Evolutionary conservation across 257 asterid genomes (phyloP).

Genomic region (Solanum okadae): DNA sequence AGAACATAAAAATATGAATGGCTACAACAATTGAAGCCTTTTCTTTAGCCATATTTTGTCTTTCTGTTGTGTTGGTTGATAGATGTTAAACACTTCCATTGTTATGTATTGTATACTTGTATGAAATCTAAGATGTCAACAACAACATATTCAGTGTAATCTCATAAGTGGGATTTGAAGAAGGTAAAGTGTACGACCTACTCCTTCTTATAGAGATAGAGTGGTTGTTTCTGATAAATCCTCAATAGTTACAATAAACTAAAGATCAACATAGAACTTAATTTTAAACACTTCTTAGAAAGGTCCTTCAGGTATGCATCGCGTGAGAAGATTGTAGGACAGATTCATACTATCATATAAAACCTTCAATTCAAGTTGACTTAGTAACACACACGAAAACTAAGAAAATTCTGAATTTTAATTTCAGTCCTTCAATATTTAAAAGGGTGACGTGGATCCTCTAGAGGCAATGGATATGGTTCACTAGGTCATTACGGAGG

Average conservation of each 20-base stretch:
- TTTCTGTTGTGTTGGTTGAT: neutral
- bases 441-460: no score
- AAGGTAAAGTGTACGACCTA: neutral
- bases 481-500: no score
- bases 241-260: neutral
- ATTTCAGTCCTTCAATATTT: no score
- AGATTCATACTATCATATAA: neutral
- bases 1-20: neutral
- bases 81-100: neutral
- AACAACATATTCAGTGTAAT: neutral
- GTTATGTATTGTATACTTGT: neutral
- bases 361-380: no score
- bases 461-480: no score
- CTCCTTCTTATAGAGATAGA: rapidly evolving
- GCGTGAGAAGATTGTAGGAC: neutral
- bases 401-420: no score
- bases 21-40: neutral
- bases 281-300: neutral
- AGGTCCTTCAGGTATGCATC: neutral
- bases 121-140: neutral
- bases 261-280: neutral
- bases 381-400: no score
- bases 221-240: rapidly evolving
- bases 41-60: neutral
- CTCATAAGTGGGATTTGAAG: rapidly evolving